Conservation (phyloP, 192 early-diverging fungal genomes). For the Endogone sp. region DNA sequence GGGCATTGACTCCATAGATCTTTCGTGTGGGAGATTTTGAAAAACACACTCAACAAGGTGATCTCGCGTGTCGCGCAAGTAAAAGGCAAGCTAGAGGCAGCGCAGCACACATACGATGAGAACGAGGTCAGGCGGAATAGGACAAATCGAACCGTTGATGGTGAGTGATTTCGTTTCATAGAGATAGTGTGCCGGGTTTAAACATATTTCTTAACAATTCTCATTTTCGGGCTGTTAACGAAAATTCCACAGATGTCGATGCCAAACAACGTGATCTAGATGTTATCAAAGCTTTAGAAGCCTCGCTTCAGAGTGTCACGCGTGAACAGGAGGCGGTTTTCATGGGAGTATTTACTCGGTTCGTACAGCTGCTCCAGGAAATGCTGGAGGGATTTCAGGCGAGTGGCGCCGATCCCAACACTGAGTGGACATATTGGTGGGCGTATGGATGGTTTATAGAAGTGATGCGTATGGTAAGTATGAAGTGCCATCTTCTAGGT, state of each 20-base stretch:
- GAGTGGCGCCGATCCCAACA: conserved; percentile 15
- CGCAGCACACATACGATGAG: conserved; percentile 21
- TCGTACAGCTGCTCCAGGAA: conserved; percentile 45
- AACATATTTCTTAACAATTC: background rate
- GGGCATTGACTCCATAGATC: conserved; percentile 35
- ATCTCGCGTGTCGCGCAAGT: conserved; percentile 76
- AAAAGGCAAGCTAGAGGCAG: conserved; percentile 43
- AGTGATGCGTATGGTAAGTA: conserved; percentile 62
- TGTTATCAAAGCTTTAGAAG: conserved; percentile 50
- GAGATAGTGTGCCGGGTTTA: background rate
- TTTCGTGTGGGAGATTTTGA: conserved; percentile 83
- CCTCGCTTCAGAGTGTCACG: conserved; percentile 60
- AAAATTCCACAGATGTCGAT: conserved; percentile 17
- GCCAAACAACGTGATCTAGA: conserved; percentile 41
- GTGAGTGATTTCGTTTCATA: too few species aligned
- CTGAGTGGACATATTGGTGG: conserved; percentile 54
- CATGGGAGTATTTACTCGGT: conserved; percentile 65
- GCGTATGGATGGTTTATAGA: conserved; percentile 57
- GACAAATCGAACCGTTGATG: background rate
- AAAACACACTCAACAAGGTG: conserved; percentile 82
- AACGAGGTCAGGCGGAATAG: conserved; percentile 26
- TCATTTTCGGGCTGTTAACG: too few species aligned
- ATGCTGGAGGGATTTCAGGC: conserved; percentile 25
- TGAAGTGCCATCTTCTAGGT: too few species aligned
- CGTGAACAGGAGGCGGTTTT: conserved; percentile 84